phyloP scores from a whole-genome alignment of 495 filamentous ascomycete species.

The Xylaria grammica region DNA sequence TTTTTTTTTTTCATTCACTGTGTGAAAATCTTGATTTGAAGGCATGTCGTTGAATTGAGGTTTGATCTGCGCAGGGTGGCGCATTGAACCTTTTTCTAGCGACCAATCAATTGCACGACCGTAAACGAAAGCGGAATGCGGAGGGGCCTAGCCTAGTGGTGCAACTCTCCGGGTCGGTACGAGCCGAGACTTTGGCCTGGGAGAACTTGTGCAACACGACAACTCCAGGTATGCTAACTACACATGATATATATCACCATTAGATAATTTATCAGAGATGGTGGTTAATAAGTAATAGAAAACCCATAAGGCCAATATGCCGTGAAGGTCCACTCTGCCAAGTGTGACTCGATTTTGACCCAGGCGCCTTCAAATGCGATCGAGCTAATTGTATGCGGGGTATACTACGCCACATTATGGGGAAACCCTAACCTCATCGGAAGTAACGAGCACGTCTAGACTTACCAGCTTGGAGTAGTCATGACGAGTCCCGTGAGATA shows the following conservation, averaged over 20 bases:
- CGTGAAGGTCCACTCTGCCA: background rate
- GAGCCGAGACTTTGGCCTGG: slow-evolving; percentile 1
- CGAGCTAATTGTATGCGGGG: background rate
- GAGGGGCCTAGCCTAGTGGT: slow-evolving; percentile 3
- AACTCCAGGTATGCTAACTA: too few species aligned
- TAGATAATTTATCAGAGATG: too few species aligned
- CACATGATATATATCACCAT: background rate
- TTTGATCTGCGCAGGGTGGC: background rate
- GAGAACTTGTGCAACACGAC: background rate
- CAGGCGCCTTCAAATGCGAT: background rate
- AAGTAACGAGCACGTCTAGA: too few species aligned
- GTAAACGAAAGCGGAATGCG: slow-evolving; percentile 17
- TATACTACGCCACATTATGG: background rate
- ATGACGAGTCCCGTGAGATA: too few species aligned
- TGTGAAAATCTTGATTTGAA: too few species aligned
- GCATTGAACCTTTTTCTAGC: background rate
- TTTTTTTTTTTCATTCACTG: too few species aligned
- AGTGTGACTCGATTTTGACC: background rate
- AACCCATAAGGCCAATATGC: background rate
- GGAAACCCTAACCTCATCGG: too few species aligned
- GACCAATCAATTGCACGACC: slow-evolving; percentile 17
- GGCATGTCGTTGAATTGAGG: slow-evolving; percentile 13
- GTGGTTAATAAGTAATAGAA: too few species aligned
- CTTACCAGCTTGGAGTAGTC: too few species aligned
- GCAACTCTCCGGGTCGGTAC: slow-evolving; percentile 15